phyloP scores from a whole-genome alignment of 495 filamentous ascomycete genomes.

The Podospora pseudocomata region DNA sequence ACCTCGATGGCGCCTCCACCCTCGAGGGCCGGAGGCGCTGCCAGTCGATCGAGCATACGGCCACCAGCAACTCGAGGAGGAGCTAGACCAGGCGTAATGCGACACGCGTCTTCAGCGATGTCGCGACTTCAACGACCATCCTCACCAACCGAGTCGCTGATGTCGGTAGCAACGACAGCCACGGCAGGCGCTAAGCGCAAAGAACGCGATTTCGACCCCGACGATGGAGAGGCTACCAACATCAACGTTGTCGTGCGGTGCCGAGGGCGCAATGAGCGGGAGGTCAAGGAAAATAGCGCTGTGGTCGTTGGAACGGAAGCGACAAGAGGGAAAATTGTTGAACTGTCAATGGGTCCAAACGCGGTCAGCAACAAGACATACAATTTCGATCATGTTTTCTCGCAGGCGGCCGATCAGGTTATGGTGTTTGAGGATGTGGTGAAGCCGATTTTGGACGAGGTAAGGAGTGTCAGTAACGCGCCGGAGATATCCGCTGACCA shows the following conservation, averaged over 20 bases:
- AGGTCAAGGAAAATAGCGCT: slow-evolving; percentile 87
- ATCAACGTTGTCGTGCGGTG: slow-evolving; percentile 97
- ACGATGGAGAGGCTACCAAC: slow-evolving; percentile 78
- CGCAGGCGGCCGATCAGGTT: slow-evolving; percentile 86
- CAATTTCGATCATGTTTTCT: slow-evolving; percentile 95
- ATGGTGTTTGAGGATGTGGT: slow-evolving; percentile 95
- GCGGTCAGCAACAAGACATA: slow-evolving; percentile 94
- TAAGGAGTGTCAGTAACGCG: neutral
- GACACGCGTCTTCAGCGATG: slow-evolving; percentile 23
- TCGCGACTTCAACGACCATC: slow-evolving; percentile 40
- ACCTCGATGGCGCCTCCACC: slow-evolving; percentile 26
- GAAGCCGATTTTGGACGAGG: slow-evolving; percentile 79
- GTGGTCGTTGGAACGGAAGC: slow-evolving; percentile 87
- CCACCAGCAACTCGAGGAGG: slow-evolving; percentile 22
- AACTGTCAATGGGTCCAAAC: slow-evolving; percentile 88
- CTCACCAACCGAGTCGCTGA: slow-evolving; percentile 64
- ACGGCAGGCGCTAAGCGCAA: slow-evolving; percentile 66
- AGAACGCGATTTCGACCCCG: slow-evolving; percentile 74
- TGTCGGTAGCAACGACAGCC: slow-evolving; percentile 50
- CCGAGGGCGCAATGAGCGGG: slow-evolving; percentile 85
- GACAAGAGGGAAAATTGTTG: slow-evolving; percentile 74
- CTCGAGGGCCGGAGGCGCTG: slow-evolving; percentile 13
- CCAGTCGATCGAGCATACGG: slow-evolving; percentile 30
- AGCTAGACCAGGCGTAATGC: slow-evolving; percentile 15
- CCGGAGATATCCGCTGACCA: neutral